Percentiles rank a stretch among this genome's conserved stretches.
These are phyloP conservation scores for Trichoderma brevicompactum DNA, from an alignment of 2,329 filamentous ascomycete genomes.

Conservation along the genomic window DNA sequence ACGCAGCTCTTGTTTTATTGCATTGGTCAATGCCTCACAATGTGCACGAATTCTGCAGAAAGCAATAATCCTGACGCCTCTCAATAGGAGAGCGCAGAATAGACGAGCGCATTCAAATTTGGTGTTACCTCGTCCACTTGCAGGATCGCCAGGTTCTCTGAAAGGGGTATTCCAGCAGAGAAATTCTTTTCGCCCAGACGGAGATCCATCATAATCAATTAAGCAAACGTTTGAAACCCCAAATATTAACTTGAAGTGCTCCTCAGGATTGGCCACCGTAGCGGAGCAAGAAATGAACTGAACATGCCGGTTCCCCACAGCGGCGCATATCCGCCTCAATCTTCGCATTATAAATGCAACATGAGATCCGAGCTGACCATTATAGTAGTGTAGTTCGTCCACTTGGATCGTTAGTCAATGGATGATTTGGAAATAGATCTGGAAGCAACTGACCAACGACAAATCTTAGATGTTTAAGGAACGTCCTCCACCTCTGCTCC, in stretches of 20 bases:
- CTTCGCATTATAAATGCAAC: slow-evolving; percentile 94
- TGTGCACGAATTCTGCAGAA: slow-evolving; percentile 89
- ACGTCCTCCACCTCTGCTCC: slow-evolving; percentile 85
- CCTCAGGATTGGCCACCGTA: slow-evolving; percentile 87
- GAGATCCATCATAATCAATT: slow-evolving; percentile 90
- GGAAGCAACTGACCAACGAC: slow-evolving; percentile 66
- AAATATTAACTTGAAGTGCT: slow-evolving; percentile 95
- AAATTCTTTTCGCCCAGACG: slow-evolving; percentile 88
- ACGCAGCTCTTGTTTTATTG: slow-evolving; percentile 77
- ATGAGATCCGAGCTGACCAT: slow-evolving; percentile 91
- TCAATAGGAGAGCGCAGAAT: slow-evolving; percentile 85
- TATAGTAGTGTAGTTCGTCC: slow-evolving; percentile 94
- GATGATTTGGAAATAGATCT: background rate
- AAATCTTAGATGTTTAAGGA: slow-evolving; percentile 85
- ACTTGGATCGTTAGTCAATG: slow-evolving; percentile 47
- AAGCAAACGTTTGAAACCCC: slow-evolving; percentile 80
- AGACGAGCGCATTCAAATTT: slow-evolving; percentile 85
- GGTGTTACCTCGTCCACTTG: slow-evolving; percentile 81
- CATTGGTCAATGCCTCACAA: slow-evolving; percentile 81
- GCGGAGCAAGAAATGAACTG: slow-evolving; percentile 96
- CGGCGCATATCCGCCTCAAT: slow-evolving; percentile 83
- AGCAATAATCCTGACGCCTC: slow-evolving; percentile 88
- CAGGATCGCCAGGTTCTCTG: slow-evolving; percentile 84
- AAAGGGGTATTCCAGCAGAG: slow-evolving; percentile 97
- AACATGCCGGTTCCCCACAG: slow-evolving; percentile 81